These are phyloP conservation scores for Durio zibethinus DNA, from an alignment of 345 rosid genomes.

Conservation along the genomic window DNA sequence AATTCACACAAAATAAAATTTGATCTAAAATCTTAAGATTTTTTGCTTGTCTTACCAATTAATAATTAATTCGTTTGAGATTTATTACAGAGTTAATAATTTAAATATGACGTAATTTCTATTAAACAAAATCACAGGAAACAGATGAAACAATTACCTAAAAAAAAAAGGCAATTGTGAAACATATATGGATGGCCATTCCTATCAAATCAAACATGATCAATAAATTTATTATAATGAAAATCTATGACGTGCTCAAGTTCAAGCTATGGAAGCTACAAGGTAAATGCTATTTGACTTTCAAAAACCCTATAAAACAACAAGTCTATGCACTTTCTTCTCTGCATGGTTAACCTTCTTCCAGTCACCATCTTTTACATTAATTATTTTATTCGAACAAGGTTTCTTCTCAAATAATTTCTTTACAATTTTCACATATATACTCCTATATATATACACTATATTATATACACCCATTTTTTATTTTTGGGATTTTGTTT, in stretches of 20 bases:
- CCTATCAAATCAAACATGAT: background rate
- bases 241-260: background rate
- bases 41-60: too few species aligned
- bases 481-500: background rate
- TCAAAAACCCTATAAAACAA: background rate
- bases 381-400: background rate
- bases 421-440: background rate
- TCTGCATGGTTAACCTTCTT: background rate
- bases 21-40: too few species aligned
- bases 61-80: too few species aligned
- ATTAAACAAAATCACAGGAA: background rate
- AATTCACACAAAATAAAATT: too few species aligned
- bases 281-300: slow-evolving; percentile 5
- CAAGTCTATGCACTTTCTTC: background rate
- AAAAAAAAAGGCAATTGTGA: background rate
- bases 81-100: too few species aligned
- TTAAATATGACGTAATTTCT: background rate
- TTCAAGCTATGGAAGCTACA: background rate
- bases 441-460: too few species aligned
- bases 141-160: background rate
- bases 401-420: background rate
- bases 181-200: background rate
- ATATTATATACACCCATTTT: background rate
- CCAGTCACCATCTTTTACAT: background rate
- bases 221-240: background rate